phyloP scores from a whole-genome alignment of 176 grass and related monocot species.

The Aegilops longissima region DNA sequence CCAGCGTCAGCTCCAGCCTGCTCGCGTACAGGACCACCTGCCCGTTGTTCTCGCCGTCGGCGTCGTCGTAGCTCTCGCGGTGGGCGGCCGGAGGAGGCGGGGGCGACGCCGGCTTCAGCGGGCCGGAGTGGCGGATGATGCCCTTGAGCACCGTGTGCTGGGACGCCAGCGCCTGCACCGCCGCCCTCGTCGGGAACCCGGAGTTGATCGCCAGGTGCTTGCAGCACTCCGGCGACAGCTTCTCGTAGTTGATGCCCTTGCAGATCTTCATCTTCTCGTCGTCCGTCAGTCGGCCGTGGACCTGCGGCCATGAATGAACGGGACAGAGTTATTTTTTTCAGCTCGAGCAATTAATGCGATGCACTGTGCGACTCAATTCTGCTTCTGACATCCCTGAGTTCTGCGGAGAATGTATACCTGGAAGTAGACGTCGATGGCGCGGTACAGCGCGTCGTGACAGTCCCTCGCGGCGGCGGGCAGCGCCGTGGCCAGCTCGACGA shows the following conservation, averaged over 20 bases:
- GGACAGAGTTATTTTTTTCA: conserved; percentile 5
- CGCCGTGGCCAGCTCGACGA: conserved; percentile 59
- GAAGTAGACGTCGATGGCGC: conserved; percentile 88
- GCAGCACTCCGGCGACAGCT: conserved; percentile 88
- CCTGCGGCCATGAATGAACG: conserved; percentile 37
- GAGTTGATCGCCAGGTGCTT: conserved; percentile 75
- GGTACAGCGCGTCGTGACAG: conserved; percentile 78
- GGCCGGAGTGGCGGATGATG: conserved; percentile 54
- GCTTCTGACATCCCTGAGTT: not conserved
- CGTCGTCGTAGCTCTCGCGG: not conserved
- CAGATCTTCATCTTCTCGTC: conserved; percentile 96
- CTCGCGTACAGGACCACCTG: conserved; percentile 81
- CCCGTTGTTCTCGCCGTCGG: not conserved
- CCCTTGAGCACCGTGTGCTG: conserved; percentile 83
- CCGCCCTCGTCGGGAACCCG: conserved; percentile 74
- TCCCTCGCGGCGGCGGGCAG: conserved; percentile 74
- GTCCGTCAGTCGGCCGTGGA: conserved; percentile 61
- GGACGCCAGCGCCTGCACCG: conserved; percentile 81
- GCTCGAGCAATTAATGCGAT: conserved; percentile 18
- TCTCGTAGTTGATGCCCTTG: conserved; percentile 78
- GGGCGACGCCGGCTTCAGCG: conserved; percentile 29
- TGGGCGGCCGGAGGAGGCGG: not conserved
- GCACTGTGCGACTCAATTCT: not conserved
- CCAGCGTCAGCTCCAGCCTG: conserved; percentile 62
- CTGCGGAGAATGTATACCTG: conserved; percentile 54